phyloP scores from a whole-genome alignment of 495 filamentous ascomycete genomes.

The Hapsidospora chrysogenum region DNA sequence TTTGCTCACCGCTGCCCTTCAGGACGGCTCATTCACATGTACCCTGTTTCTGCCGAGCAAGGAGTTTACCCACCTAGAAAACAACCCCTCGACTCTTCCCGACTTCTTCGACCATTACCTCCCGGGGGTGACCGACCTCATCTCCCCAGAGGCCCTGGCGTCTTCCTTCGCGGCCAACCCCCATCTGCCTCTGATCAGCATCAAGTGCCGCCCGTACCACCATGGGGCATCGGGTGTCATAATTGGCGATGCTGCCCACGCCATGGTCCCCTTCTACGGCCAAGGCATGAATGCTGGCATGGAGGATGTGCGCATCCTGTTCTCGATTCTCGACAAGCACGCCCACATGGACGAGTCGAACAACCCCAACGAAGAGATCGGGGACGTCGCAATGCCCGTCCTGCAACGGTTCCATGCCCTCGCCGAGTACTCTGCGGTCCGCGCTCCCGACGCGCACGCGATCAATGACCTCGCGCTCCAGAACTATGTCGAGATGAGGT shows the following conservation, averaged over 20 bases:
- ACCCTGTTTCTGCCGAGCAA: conserved; percentile 70
- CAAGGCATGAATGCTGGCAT: conserved; percentile 82
- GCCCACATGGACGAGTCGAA: conserved; percentile 12
- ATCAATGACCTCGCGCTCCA: conserved; percentile 86
- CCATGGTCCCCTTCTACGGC: conserved; percentile 92
- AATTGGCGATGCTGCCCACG: conserved; percentile 87
- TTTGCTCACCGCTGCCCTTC: background rate
- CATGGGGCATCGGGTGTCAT: conserved; percentile 63
- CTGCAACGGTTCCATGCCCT: conserved; percentile 42
- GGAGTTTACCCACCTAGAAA: conserved; percentile 41
- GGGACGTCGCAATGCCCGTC: conserved; percentile 4
- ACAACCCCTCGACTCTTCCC: conserved; percentile 34
- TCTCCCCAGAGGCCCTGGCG: conserved; percentile 47
- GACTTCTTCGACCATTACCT: conserved; percentile 62
- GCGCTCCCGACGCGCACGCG: conserved; percentile 61
- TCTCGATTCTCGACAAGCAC: conserved; percentile 54
- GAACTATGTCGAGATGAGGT: conserved; percentile 89
- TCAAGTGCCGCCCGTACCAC: conserved; percentile 84
- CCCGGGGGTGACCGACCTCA: conserved; percentile 76
- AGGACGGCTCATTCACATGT: conserved; percentile 87
- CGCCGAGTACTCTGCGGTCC: conserved; percentile 51
- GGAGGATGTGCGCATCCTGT: conserved; percentile 68
- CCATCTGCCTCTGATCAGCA: conserved; percentile 78
- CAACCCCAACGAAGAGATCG: conserved; percentile 4
- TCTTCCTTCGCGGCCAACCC: conserved; percentile 62